These are phyloP conservation scores for Zygoascus hellenicus DNA, from an alignment of 1,139 yeast species.

Conservation along the genomic window DNA sequence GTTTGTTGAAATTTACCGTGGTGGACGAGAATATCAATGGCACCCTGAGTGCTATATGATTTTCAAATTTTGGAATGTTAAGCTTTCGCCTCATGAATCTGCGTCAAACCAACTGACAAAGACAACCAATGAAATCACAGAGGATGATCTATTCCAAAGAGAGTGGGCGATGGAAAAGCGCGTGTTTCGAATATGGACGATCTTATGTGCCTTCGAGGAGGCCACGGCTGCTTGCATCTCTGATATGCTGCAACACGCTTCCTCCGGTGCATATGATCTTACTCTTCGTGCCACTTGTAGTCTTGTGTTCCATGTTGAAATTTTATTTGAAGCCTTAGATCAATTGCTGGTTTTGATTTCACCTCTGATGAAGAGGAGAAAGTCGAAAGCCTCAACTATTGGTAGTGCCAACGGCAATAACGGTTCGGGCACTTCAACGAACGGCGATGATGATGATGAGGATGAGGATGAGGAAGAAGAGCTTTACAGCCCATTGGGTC, in stretches of 20 bases:
- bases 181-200: constrained; percentile 81
- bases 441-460: constrained; percentile 9
- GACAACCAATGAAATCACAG: constrained; percentile 37
- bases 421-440: neutral
- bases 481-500: constrained; percentile 37
- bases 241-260: constrained; percentile 84
- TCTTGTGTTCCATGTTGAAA: constrained; percentile 67
- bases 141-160: constrained; percentile 48
- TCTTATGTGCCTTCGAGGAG: constrained; percentile 84
- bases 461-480: constrained; percentile 12
- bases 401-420: constrained; percentile 13
- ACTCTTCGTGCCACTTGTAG: constrained; percentile 73
- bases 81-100: constrained; percentile 35
- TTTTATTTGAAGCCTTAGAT: constrained; percentile 74
- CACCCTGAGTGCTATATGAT: constrained; percentile 99
- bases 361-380: constrained; percentile 19
- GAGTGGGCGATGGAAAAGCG: constrained; percentile 61
- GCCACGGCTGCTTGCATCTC: constrained; percentile 88
- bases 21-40: constrained; percentile 96
- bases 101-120: constrained; percentile 21
- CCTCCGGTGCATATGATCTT: constrained; percentile 62
- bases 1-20: constrained; percentile 85
- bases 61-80: constrained; percentile 93
- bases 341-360: constrained; percentile 28
- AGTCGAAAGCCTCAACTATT: constrained; percentile 1